Percentiles rank a stretch among this genome's conserved stretches.
Evolutionary conservation across 2,329 filamentous ascomycete genomes (phyloP).

Genomic region (Hysterium pulicare): DNA sequence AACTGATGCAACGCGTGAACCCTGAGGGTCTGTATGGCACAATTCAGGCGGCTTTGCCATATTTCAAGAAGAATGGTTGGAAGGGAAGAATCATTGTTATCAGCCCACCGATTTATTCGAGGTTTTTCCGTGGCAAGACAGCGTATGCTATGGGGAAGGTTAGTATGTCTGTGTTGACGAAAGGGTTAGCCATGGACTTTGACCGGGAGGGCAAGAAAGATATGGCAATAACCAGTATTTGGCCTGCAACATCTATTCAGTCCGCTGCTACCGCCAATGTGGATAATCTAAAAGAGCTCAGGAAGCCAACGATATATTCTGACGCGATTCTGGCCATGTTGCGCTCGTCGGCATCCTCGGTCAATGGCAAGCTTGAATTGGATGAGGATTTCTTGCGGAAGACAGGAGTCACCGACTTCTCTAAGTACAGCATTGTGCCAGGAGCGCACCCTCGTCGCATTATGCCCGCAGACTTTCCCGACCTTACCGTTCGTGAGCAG

Average conservation of each 20-base stretch:
- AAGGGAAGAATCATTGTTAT: conserved; percentile 71
- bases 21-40: conserved; percentile 70
- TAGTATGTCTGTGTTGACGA: conserved; percentile 76
- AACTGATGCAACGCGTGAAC: conserved; percentile 51
- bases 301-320: conserved; percentile 70
- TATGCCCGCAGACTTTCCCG: conserved; percentile 69
- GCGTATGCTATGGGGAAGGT: conserved; percentile 78
- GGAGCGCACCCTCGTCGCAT: conserved; percentile 67
- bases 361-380: conserved; percentile 70
- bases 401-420: conserved; percentile 67
- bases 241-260: conserved; percentile 77
- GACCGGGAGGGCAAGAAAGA: conserved; percentile 59
- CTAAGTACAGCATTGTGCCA: conserved; percentile 65
- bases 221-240: conserved; percentile 79
- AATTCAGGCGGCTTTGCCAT: conserved; percentile 65
- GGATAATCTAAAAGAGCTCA: conserved; percentile 53
- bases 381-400: conserved; percentile 78
- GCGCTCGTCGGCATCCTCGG: conserved; percentile 52
- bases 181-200: conserved; percentile 81
- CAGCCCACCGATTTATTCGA: conserved; percentile 78
- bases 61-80: conserved; percentile 55
- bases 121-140: conserved; percentile 83
- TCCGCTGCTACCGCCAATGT: conserved; percentile 66
- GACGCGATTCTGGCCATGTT: conserved; percentile 75
- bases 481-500: conserved; percentile 71